phyloP scores from a whole-genome alignment of 352 stramenopile genomes.

The Globisporangium ultimum region DNA sequence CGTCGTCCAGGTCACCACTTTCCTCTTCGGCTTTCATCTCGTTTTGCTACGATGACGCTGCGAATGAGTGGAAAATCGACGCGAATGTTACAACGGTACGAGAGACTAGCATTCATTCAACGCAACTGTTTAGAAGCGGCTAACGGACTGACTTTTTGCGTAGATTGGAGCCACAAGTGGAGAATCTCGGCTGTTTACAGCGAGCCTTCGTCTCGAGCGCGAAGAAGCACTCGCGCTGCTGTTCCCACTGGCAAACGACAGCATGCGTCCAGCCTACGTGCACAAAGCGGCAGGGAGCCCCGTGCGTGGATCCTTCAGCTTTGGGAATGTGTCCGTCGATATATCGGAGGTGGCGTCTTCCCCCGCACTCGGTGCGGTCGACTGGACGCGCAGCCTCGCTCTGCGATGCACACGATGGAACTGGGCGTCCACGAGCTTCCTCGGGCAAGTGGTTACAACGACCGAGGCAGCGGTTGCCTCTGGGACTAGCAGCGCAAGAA shows the following conservation, averaged over 20 bases:
- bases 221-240: slow-evolving; percentile 35
- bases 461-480: background rate
- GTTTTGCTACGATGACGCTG: slow-evolving; percentile 26
- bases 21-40: slow-evolving; percentile 13
- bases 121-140: background rate
- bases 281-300: slow-evolving; percentile 36
- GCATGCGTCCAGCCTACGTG: slow-evolving; percentile 36
- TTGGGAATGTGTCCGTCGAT: slow-evolving; percentile 17
- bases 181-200: slow-evolving; percentile 11
- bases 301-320: slow-evolving; percentile 21
- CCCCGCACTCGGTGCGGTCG: slow-evolving; percentile 24
- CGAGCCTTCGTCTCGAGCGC: slow-evolving; percentile 21
- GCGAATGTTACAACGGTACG: slow-evolving; percentile 20
- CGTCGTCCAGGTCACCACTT: slow-evolving; percentile 17
- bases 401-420: slow-evolving; percentile 40
- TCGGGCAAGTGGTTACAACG: slow-evolving; percentile 17
- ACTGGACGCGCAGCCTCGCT: slow-evolving; percentile 41
- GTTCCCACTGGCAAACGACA: slow-evolving; percentile 37
- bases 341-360: background rate
- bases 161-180: slow-evolving; percentile 14
- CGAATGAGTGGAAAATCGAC: slow-evolving; percentile 19
- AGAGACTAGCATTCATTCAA: background rate
- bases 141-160: background rate
- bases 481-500: background rate
- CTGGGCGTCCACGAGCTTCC: slow-evolving; percentile 38